A percentile compares a stretch with the other conserved stretches of the same genome.
Conservation (phyloP, 192 early-diverging fungal genomes). For the Radiomyces spectabilis region DNA sequence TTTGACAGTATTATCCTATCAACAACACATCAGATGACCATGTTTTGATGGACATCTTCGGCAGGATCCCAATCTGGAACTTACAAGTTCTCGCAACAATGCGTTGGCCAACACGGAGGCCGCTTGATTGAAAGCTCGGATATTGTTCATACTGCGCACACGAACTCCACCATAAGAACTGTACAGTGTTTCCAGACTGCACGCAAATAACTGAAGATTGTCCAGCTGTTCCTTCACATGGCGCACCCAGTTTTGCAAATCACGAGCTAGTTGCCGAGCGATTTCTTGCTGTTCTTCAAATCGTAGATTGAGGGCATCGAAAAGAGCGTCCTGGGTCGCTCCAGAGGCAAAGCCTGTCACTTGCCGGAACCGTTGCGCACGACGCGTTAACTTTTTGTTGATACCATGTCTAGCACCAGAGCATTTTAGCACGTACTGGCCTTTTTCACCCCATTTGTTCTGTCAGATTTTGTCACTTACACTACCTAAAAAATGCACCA, state of each 20-base stretch:
- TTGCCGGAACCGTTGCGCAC: conserved; percentile 58
- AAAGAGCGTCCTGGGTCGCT: conserved; percentile 46
- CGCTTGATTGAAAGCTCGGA: conserved; percentile 28
- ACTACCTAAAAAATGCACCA: conserved; percentile 18
- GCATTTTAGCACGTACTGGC: not conserved
- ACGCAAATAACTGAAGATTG: conserved; percentile 39
- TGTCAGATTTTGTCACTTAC: conserved; percentile 26
- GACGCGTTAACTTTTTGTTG: conserved; percentile 59
- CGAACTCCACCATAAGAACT: conserved; percentile 21
- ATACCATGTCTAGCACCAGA: conserved; percentile 58
- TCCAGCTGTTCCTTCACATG: conserved; percentile 50
- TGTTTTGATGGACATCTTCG: not conserved
- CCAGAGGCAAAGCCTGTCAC: conserved; percentile 51
- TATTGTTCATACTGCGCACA: conserved; percentile 12
- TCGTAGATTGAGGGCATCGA: conserved; percentile 46
- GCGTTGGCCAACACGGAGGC: conserved; percentile 25
- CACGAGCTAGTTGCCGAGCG: conserved; percentile 40
- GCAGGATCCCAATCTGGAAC: not conserved
- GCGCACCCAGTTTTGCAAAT: conserved; percentile 38
- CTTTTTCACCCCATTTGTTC: not conserved
- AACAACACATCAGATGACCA: not conserved
- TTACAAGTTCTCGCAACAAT: conserved; percentile 34
- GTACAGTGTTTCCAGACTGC: conserved; percentile 54
- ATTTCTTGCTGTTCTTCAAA: conserved; percentile 46
- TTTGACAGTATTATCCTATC: conserved; percentile 9